Evolutionary conservation across 2,329 filamentous ascomycete species (phyloP), one percentile per base, ranked within the genome.

Genomic region (Colletotrichum salicis): DNA sequence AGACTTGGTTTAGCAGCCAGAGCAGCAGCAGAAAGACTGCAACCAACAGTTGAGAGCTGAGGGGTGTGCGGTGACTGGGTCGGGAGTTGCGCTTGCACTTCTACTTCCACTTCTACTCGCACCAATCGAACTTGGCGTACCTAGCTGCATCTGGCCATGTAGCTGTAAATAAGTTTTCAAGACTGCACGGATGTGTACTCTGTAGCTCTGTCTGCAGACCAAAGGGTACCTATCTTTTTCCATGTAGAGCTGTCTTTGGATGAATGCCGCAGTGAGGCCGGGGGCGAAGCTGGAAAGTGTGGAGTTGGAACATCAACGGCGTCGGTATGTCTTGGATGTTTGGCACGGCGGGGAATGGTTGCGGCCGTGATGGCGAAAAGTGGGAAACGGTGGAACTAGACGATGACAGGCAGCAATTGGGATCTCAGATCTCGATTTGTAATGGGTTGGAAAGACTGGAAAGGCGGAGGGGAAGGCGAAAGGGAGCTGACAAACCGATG

Each of bases 291-390:
- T 41, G 37, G 13, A 41, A 19, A 35, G 54, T 59, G 68, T 63
- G 58, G 68, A 71, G 64, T 41, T 65, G 64, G 68, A 12, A 63
- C 64, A 68, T 10, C 64, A 71, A 71, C 68, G 68, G 64, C 58
- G 64, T 54, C 66, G 68, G 27, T 48, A 45, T 67, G 56, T 67
- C 52, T 37, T 54, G 45, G 27, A 61, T 29, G n/a, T 27, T 54
- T 54, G 51, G 22, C 12, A 54, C 22, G 11, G 65, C 64, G 55
- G 64, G 35, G 60, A 60, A 56, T 19, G 70, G 55, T 60, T 65
- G 57, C 70, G 60, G 64, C 45, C 35, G 57, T 52, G 57, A 71
- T 71, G 68, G 68, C 41, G 24, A 59, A 71, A 63, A 54, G 56
- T 54, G 68, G 51, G 64, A 68, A 68, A 71, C 64, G 64, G 41